Evolutionary conservation across 192 early-diverging fungal species (phyloP).

Genomic region (Backusella tuberculispora): DNA sequence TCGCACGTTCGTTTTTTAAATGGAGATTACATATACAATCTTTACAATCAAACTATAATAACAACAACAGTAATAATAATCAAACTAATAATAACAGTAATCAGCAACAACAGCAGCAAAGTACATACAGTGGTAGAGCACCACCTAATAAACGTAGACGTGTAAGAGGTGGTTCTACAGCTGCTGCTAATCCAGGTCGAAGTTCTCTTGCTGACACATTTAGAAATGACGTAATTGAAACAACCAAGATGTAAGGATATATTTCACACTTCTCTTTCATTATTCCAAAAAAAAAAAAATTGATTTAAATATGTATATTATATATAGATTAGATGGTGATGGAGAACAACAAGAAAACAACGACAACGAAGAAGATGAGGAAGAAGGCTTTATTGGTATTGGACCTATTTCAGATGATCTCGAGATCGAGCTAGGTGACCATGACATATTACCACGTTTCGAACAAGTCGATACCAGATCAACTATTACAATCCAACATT

Average conservation of each 20-base stretch:
- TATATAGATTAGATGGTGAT: constrained; percentile 3
- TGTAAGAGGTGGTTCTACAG: constrained; percentile 51
- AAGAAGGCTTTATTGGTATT: constrained; percentile 31
- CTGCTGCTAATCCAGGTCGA: constrained; percentile 39
- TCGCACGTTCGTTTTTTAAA: constrained; percentile 71
- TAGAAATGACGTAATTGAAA: constrained; percentile 19
- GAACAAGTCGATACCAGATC: constrained; percentile 48
- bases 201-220: constrained; percentile 40
- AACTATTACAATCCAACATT: constrained; percentile 60
- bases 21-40: constrained; percentile 69
- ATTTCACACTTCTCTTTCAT: background rate
- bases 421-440: constrained; percentile 20
- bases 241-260: background rate
- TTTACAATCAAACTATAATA: constrained; percentile 23
- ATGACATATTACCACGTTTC: constrained; percentile 49
- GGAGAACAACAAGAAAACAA: background rate
- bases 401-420: background rate
- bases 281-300: background rate
- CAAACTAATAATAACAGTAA: background rate
- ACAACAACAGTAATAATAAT: background rate
- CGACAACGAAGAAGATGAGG: constrained; percentile 46
- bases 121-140: constrained; percentile 6
- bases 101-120: background rate
- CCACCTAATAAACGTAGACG: constrained; percentile 57
- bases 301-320: background rate